phyloP scores from a whole-genome alignment of 2,329 filamentous ascomycete genomes.

The Venturia asperata region DNA sequence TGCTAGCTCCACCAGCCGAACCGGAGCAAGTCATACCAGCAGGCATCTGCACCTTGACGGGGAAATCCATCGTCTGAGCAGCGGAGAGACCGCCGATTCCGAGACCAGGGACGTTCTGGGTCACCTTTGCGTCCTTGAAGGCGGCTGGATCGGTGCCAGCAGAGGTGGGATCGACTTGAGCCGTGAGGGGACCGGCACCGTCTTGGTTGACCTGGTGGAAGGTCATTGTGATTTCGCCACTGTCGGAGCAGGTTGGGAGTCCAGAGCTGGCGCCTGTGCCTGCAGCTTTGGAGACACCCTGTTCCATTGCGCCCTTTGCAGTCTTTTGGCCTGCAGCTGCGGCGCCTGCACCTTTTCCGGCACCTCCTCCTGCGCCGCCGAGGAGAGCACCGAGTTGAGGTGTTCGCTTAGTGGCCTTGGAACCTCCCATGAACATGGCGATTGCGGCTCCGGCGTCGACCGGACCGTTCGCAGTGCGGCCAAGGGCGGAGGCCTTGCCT shows the following conservation, averaged over 20 bases:
- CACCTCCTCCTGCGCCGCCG: constrained; percentile 26
- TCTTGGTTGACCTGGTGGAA: constrained; percentile 67
- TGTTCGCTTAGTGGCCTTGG: constrained; percentile 25
- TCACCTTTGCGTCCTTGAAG: constrained; percentile 54
- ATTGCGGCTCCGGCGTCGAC: constrained; percentile 53
- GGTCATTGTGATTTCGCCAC: constrained; percentile 56
- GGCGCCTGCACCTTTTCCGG: constrained; percentile 25
- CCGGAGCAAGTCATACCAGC: constrained; percentile 59
- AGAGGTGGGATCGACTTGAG: constrained; percentile 55
- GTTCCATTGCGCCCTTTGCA: constrained; percentile 42
- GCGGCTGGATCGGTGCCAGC: constrained; percentile 54
- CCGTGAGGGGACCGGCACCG: constrained; percentile 57
- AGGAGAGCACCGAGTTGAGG: constrained; percentile 29
- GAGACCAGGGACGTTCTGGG: constrained; percentile 54
- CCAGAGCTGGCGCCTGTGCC: constrained; percentile 49
- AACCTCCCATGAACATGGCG: constrained; percentile 50
- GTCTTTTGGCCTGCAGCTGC: constrained; percentile 44
- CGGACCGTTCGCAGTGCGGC: constrained; percentile 53
- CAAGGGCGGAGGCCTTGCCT: constrained; percentile 52
- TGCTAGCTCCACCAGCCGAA: constrained; percentile 49
- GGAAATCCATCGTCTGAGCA: constrained; percentile 57
- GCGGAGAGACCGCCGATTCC: constrained; percentile 51
- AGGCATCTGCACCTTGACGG: constrained; percentile 58
- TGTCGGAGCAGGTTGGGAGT: constrained; percentile 54
- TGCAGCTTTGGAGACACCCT: constrained; percentile 47